phyloP scores from a whole-genome alignment of 805 yeast genomes.

The Lipomyces mesembrius region DNA sequence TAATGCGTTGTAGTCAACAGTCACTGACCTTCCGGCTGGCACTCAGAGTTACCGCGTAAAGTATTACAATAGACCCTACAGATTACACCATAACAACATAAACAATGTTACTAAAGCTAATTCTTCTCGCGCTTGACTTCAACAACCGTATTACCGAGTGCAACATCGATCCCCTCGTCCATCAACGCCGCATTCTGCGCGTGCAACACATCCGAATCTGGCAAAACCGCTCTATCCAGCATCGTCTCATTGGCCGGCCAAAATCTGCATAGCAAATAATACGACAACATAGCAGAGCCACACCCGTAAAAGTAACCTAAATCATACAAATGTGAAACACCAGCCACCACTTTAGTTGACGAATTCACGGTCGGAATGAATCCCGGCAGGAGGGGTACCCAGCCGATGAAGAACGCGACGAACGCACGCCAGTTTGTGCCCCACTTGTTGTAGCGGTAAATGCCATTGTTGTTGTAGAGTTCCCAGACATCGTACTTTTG shows the following conservation, averaged over 20 bases:
- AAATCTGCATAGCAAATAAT: constrained; percentile 15
- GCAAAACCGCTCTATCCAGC: constrained; percentile 15
- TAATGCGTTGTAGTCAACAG: no score
- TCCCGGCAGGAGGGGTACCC: constrained; percentile 35
- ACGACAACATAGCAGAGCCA: constrained; percentile 30
- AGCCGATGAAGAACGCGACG: constrained; percentile 31
- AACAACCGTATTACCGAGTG: constrained; percentile 8
- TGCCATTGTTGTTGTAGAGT: constrained; percentile 31
- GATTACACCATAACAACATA: neutral
- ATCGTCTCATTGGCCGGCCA: constrained; percentile 27
- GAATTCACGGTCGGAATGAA: constrained; percentile 34
- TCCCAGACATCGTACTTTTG: constrained; percentile 31
- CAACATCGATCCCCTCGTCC: constrained; percentile 10
- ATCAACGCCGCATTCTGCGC: neutral
- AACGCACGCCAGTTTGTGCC: constrained; percentile 34
- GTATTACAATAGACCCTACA: no score
- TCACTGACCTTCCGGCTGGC: no score
- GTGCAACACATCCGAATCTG: constrained; percentile 13
- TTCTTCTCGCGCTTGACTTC: constrained; percentile 3
- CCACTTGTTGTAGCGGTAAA: constrained; percentile 35
- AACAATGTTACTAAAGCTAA: neutral
- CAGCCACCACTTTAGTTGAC: constrained; percentile 16
- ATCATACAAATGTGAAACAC: constrained; percentile 36
- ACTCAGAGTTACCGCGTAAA: no score
- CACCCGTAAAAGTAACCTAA: constrained; percentile 39